Conservation (phyloP, 305 asterid genomes). For the Galium porrigens region DNA sequence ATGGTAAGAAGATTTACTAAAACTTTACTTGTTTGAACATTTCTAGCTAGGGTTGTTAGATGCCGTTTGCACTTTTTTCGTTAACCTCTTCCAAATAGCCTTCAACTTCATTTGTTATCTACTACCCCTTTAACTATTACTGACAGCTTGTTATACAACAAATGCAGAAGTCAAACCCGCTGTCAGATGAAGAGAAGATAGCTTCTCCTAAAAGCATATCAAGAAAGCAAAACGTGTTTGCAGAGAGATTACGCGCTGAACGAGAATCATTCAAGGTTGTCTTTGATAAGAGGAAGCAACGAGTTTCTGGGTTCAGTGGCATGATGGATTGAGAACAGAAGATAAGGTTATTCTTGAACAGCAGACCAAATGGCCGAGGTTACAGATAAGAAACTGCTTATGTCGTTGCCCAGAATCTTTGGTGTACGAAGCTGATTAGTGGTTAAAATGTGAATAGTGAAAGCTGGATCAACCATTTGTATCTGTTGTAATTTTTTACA, state of each 20-base stretch:
- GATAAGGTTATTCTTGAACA: constrained; percentile 5
- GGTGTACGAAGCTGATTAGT: not conserved
- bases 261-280: constrained; percentile 68
- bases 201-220: constrained; percentile 22
- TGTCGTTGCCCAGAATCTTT: not conserved
- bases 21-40: not conserved
- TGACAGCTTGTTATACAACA: constrained; percentile 11
- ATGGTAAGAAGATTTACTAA: constrained; percentile 33
- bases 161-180: constrained; percentile 65
- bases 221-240: constrained; percentile 38
- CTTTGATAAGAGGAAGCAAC: constrained; percentile 59
- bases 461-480: not conserved
- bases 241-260: constrained; percentile 68
- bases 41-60: not conserved
- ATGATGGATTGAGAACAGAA: constrained; percentile 33
- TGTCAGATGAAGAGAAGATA: constrained; percentile 46
- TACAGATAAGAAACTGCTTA: not conserved
- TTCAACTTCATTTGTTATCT: not conserved
- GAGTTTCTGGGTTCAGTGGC: constrained; percentile 32
- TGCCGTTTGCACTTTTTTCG: not conserved
- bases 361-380: not conserved
- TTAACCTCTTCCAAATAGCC: not conserved
- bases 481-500: not conserved
- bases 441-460: not conserved
- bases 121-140: not conserved